Conservation (phyloP, 2,329 filamentous ascomycete species). For the Aureobasidium lini region DNA sequence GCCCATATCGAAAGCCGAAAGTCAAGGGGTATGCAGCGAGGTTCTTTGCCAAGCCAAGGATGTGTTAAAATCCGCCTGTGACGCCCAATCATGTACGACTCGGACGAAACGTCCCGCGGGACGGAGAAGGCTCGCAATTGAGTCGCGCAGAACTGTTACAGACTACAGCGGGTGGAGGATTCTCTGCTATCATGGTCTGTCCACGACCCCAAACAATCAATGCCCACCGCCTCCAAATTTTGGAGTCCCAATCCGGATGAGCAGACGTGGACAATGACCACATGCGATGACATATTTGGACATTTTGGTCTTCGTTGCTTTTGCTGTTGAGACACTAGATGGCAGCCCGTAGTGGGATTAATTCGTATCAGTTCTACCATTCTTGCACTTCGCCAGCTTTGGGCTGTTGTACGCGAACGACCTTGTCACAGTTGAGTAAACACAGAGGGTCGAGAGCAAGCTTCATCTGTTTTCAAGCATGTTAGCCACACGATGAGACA, state of each 20-base stretch:
- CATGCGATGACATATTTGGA: background rate
- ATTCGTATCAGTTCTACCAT: slow-evolving; percentile 23
- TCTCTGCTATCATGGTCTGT: background rate
- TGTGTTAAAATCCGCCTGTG: background rate
- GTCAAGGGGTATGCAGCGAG: background rate
- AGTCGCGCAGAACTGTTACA: slow-evolving; percentile 7
- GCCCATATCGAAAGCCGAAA: background rate
- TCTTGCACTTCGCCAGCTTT: slow-evolving; percentile 40
- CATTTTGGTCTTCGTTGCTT: background rate
- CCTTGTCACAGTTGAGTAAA: slow-evolving; percentile 58
- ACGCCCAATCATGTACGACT: slow-evolving; percentile 3
- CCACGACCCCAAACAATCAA: slow-evolving; percentile 3
- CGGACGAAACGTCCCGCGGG: background rate
- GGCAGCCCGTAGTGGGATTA: background rate
- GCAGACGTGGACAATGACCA: background rate
- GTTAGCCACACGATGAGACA: slow-evolving; percentile 1
- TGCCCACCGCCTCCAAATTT: slow-evolving; percentile 1
- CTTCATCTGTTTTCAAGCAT: slow-evolving; percentile 56
- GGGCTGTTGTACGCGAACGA: slow-evolving; percentile 49
- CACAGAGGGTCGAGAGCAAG: slow-evolving; percentile 69
- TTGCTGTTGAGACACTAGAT: slow-evolving; percentile 4
- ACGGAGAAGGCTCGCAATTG: slow-evolving; percentile 8
- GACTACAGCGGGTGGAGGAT: background rate
- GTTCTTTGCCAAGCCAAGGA: background rate
- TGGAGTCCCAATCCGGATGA: background rate